Evolutionary conservation across 805 yeast species (phyloP), one percentile per base, ranked within the genome.

Genomic region (Suhomyces vadensis): DNA sequence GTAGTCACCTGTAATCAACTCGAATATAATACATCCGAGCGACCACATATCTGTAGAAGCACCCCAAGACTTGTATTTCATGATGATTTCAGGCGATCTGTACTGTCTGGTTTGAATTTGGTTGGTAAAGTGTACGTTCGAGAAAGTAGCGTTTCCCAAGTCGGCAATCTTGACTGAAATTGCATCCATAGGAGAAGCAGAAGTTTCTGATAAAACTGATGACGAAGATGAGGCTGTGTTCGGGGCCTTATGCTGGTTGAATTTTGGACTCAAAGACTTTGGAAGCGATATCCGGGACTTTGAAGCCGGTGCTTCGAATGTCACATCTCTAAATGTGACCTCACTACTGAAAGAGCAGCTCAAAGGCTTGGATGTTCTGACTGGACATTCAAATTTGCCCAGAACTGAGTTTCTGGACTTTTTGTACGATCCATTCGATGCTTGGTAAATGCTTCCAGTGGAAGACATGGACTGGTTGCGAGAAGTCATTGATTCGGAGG

Each of bases 91-190:
- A 1, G 98, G 98, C 0, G 97, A 80, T 36, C 99, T 74, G 63
- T 90, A 90, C 62, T 90, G 97, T 37, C 97, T 75, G 1, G 97
- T 90, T 65, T 90, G 97, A 49, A 90, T 87, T 50, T 88, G 91
- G 62, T 88, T 81, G 4, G 96, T 87, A 64, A 85, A 88, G 61
- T 90, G 97, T 40, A 79, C 79, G 57, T 81, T 77, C 4, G 77
- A 73, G 82, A 88, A 87, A 52, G 96, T 88, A 1, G 96, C 95
- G 60, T 91, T 90, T 29, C 97, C 97, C 46, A 90, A 73, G 63
- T 92, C 99, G 2, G 96, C 98, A 50, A 94, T 84, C 63, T 92
- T 92, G 31, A 92, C 57, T 41, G 46, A 42, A 17, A 44, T 38
- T 10, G 31, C 44, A 19, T 38, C 31, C 33, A 14, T 29, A 13